Base-by-base conservation (phyloP, 192 early-diverging fungal genomes). In the Gamsiella multidivaricata region DNA sequence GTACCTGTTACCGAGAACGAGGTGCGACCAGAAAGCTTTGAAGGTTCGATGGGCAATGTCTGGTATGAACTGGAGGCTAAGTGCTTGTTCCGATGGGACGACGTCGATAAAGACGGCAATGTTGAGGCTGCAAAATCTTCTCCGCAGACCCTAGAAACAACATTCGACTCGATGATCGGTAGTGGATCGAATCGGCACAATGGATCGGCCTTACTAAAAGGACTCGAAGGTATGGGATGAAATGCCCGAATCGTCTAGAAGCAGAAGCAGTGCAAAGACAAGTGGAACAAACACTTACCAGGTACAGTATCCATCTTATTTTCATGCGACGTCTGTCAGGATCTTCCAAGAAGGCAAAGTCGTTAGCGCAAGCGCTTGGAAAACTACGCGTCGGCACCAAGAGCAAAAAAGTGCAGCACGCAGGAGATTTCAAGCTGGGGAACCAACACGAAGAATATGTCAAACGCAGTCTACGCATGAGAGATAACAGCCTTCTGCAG, bases 21-120 rank as follows among this genome's bases (percentile, higher is more conserved):
- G 9, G 58, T 68, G 32, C 20, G 73, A 31, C 65, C 73, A 2
- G 73, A 76, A 59, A 76, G 73, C 26, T 76, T 76, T n/a, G 73
- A 76, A 28, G 73, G 73, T 5, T 61, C 65, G 0, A 76, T 76
- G 73, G 73, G 73, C 28, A 76, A 67, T 43, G 53, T 76, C 14
- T 76, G 73, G 73, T 76, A 76, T n/a, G 73, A 76, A 26, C 42
- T 76, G 12, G 73, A 76, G 25, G 64, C 73, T 3, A 76, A 68
- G 45, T 76, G 73, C 32, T n/a, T 61, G 20, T 76, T 76, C 29
- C 46, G 65, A 43, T 76, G 73, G 73, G 53, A 67, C 20, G 53
- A 47, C 18, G 73, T 67, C 8, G 65, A 66, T 50, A 20, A 68
- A n/a, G 34, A 76, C 3, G 59, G 65, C 10, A 60, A 60, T 23